Conservation (phyloP, 2,329 filamentous ascomycete genomes). For the Iodosphaeria phyllophila region DNA sequence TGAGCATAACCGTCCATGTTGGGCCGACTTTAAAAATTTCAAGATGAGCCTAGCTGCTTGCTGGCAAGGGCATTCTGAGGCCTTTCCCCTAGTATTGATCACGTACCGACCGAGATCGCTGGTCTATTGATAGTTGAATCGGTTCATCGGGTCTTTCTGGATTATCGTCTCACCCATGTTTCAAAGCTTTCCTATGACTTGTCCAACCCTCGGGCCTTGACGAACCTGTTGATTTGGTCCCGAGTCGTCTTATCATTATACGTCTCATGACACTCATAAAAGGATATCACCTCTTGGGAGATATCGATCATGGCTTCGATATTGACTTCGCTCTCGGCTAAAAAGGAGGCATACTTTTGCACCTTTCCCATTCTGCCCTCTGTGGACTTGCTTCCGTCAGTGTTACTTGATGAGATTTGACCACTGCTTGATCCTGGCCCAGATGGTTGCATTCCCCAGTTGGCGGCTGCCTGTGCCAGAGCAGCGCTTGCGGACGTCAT, state of each 20-base stretch:
- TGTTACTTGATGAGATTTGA: too few relatives aligned
- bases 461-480: constrained; percentile 27
- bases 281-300: constrained; percentile 77
- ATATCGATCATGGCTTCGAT: constrained; percentile 74
- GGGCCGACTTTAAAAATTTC: too few relatives aligned
- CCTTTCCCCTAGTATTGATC: too few relatives aligned
- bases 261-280: constrained; percentile 55
- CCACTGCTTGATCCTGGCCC: constrained; percentile 5
- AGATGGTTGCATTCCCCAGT: constrained; percentile 10
- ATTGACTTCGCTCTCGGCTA: constrained; percentile 72
- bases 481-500: constrained; percentile 31
- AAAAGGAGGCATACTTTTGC: constrained; percentile 50
- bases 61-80: too few relatives aligned
- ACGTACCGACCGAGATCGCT: too few relatives aligned
- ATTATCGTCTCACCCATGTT: too few relatives aligned
- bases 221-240: constrained; percentile 38
- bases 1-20: too few relatives aligned
- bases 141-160: too few relatives aligned
- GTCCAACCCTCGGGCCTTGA: constrained; percentile 37
- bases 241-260: constrained; percentile 40
- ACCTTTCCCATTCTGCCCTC: constrained; percentile 46
- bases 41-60: too few relatives aligned
- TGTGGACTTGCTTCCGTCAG: constrained; percentile 18
- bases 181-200: constrained; percentile 21
- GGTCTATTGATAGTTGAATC: too few relatives aligned